Conservation (phyloP, 2,329 filamentous ascomycete species). For the Zopfia rhizophila region DNA sequence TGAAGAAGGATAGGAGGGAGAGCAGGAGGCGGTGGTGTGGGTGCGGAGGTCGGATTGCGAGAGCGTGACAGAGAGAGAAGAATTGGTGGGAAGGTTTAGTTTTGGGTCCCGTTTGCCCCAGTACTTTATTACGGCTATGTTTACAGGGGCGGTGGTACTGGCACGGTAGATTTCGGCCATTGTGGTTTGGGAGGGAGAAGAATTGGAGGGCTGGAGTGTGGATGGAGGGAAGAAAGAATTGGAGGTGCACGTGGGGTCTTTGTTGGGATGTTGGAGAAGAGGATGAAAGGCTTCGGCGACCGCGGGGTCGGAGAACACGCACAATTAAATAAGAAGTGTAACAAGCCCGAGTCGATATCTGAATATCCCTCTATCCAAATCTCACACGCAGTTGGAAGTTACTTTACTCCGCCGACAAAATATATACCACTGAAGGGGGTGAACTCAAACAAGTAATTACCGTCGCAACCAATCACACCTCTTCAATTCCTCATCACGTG, state of each 20-base stretch:
- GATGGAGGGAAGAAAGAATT: constrained; percentile 21
- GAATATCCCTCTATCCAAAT: no score
- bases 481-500: no score
- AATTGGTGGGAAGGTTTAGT: constrained; percentile 97
- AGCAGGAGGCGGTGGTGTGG: constrained; percentile 94
- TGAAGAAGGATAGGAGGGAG: constrained; percentile 71
- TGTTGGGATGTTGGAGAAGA: constrained; percentile 18
- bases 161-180: constrained; percentile 79
- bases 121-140: constrained; percentile 98
- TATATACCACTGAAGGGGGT: no score
- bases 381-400: no score
- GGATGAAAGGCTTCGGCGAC: no score
- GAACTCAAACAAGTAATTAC: no score
- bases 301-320: no score
- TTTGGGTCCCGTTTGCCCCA: constrained; percentile 97
- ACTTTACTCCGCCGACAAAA: no score
- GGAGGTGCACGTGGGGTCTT: constrained; percentile 34
- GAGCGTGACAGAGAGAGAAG: constrained; percentile 94
- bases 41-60: constrained; percentile 94
- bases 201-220: constrained; percentile 10
- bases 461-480: no score
- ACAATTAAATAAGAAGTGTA: no score
- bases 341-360: no score
- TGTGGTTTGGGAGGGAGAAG: constrained; percentile 17
- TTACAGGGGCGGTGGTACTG: constrained; percentile 95